A percentile compares a stretch with the other conserved stretches of the same genome.
Evolutionary conservation across 495 filamentous ascomycete genomes (phyloP).

Genomic region (Talaromyces stipitatus): DNA sequence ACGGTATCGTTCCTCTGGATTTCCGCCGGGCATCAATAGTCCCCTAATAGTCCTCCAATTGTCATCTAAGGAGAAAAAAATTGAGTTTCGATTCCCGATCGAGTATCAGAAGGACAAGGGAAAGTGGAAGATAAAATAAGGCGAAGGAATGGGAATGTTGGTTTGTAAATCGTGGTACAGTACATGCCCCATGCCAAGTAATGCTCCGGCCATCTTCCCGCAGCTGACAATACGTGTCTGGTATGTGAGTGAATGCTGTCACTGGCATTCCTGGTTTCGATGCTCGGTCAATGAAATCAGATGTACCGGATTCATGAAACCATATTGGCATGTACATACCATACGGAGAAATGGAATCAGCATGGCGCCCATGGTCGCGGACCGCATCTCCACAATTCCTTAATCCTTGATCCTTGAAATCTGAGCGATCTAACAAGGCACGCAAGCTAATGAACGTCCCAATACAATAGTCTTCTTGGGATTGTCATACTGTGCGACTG

Average conservation of each 20-base stretch:
- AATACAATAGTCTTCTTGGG: neutral
- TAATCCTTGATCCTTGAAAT: neutral
- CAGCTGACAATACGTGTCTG: neutral
- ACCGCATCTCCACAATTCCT: neutral
- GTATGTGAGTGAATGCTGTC: neutral
- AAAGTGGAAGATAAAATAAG: neutral
- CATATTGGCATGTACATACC: neutral
- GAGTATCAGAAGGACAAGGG: neutral
- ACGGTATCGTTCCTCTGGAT: neutral
- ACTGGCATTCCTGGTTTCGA: neutral
- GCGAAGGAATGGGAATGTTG: neutral
- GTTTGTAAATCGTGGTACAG: too few relatives aligned
- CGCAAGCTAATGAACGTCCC: neutral
- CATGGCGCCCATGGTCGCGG: neutral
- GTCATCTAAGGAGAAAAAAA: neutral
- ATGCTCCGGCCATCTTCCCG: neutral
- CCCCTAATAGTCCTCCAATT: neutral
- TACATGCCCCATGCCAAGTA: neutral
- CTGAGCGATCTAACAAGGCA: neutral
- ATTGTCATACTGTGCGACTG: neutral
- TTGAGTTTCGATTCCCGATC: neutral
- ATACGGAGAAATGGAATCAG: neutral
- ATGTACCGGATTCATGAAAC: neutral
- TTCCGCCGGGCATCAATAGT: slow-evolving; percentile 1
- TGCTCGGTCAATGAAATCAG: too few relatives aligned